Percentiles rank a stretch among this genome's conserved stretches.
phyloP scores from a whole-genome alignment of 208 protist species.

The Trypanosoma mega region DNA sequence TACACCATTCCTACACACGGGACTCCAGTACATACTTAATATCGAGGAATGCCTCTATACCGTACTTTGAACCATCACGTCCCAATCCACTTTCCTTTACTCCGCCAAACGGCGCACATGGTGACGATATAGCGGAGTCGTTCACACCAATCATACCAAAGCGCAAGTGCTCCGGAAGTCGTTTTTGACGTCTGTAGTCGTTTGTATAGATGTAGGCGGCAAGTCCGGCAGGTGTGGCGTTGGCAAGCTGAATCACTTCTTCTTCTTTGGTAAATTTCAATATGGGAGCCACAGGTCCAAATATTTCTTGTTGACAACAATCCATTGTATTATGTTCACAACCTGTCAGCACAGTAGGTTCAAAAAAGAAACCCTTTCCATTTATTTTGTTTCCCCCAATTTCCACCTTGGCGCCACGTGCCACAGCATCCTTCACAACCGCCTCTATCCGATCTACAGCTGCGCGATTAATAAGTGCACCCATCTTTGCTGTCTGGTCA shows the following conservation, averaged over 20 bases:
- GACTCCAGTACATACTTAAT: constrained; percentile 83
- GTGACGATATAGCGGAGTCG: constrained; percentile 53
- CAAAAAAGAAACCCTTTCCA: constrained; percentile 74
- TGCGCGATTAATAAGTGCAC: constrained; percentile 61
- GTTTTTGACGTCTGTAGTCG: constrained; percentile 69
- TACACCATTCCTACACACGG: constrained; percentile 31
- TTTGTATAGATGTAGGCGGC: constrained; percentile 76
- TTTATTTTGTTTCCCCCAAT: constrained; percentile 47
- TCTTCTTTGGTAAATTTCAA: constrained; percentile 67
- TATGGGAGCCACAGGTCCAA: constrained; percentile 88
- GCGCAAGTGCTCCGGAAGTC: constrained; percentile 54
- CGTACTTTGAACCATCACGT: constrained; percentile 87
- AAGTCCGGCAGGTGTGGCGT: constrained; percentile 74
- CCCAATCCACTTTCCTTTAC: constrained; percentile 90
- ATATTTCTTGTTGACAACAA: constrained; percentile 86
- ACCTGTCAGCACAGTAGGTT: constrained; percentile 78
- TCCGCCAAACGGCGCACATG: constrained; percentile 85
- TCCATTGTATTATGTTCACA: constrained; percentile 51
- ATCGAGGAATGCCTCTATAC: constrained; percentile 84
- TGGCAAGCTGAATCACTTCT: constrained; percentile 74
- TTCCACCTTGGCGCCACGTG: constrained; percentile 66
- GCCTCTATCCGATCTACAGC: constrained; percentile 40
- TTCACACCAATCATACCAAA: constrained; percentile 90
- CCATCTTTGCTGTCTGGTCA: constrained; percentile 43
- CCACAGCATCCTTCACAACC: constrained; percentile 61